Evolutionary conservation across 306 rosid species (phyloP).

Genomic region (Urtica urens): DNA sequence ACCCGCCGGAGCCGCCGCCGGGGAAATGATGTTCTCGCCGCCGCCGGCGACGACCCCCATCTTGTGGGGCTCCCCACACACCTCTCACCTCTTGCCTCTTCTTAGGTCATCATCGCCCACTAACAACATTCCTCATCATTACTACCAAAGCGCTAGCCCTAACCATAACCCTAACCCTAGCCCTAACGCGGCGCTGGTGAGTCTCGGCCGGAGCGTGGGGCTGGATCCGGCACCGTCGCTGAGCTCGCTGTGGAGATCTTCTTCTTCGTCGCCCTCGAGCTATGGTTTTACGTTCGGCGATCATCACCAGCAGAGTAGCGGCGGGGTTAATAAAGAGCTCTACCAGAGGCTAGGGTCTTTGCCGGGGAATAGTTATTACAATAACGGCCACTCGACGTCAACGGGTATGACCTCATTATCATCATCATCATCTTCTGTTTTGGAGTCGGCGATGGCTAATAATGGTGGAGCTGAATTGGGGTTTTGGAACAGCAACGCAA

Average conservation of each 20-base stretch:
- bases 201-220: constrained; percentile 30
- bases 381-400: constrained; percentile 31
- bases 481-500: constrained; percentile 50
- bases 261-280: constrained; percentile 13
- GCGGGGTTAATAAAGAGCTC: constrained; percentile 44
- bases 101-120: too few species aligned
- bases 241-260: constrained; percentile 50
- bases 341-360: constrained; percentile 65
- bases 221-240: constrained; percentile 49
- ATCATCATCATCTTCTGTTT: constrained; percentile 33
- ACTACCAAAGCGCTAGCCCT: constrained; percentile 32
- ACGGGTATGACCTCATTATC: constrained; percentile 21
- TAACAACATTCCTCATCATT: constrained; percentile 29
- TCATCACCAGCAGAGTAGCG: constrained; percentile 13
- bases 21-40: too few species aligned
- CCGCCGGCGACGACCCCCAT: constrained; percentile 34
- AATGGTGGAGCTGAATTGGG: constrained; percentile 51
- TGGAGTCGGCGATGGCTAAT: constrained; percentile 44
- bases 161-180: constrained; percentile 24
- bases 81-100: constrained; percentile 52
- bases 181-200: constrained; percentile 39
- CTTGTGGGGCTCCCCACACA: constrained; percentile 88
- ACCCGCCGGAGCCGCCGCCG: constrained; percentile 29
- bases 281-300: constrained; percentile 28
- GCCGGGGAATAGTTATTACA: constrained; percentile 23